These are phyloP conservation scores for Thelonectria discophora DNA, from an alignment of 2,329 filamentous ascomycete species.

Conservation along the genomic window DNA sequence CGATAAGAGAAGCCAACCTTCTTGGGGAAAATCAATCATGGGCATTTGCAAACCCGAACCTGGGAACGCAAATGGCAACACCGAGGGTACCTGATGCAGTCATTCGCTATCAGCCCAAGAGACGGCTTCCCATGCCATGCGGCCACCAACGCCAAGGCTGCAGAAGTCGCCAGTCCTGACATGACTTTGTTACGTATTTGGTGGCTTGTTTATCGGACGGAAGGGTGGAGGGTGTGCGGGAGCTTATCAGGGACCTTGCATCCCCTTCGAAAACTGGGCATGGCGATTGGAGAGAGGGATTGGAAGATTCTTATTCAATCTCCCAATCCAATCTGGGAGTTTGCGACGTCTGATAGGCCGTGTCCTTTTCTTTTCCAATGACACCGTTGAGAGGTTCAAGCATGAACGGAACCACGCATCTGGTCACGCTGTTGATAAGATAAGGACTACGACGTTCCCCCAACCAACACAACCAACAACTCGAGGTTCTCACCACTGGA, in stretches of 20 bases:
- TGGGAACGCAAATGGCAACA: too few relatives aligned
- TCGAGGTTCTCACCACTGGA: too few relatives aligned
- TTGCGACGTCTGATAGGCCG: background rate
- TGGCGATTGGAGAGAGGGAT: constrained; percentile 16
- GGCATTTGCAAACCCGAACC: too few relatives aligned
- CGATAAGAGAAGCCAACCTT: constrained; percentile 23
- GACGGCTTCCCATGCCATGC: too few relatives aligned
- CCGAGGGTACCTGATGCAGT: background rate
- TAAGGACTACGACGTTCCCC: too few relatives aligned
- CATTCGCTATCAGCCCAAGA: constrained; percentile 25
- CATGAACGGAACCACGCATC: too few relatives aligned
- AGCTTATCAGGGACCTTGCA: constrained; percentile 33
- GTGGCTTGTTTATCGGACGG: constrained; percentile 8
- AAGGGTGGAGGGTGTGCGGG: background rate
- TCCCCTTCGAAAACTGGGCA: background rate
- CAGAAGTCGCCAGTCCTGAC: constrained; percentile 26
- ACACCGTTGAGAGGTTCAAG: too few relatives aligned
- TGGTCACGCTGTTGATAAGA: too few relatives aligned
- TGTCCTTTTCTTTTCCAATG: too few relatives aligned
- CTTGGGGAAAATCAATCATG: too few relatives aligned
- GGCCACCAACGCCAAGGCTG: constrained; percentile 7
- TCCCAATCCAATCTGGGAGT: background rate
- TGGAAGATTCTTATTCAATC: background rate
- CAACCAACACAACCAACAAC: too few relatives aligned
- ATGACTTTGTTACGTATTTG: constrained; percentile 46